phyloP scores from a whole-genome alignment of 2,329 filamentous ascomycete species.

The Fusarium hostae region DNA sequence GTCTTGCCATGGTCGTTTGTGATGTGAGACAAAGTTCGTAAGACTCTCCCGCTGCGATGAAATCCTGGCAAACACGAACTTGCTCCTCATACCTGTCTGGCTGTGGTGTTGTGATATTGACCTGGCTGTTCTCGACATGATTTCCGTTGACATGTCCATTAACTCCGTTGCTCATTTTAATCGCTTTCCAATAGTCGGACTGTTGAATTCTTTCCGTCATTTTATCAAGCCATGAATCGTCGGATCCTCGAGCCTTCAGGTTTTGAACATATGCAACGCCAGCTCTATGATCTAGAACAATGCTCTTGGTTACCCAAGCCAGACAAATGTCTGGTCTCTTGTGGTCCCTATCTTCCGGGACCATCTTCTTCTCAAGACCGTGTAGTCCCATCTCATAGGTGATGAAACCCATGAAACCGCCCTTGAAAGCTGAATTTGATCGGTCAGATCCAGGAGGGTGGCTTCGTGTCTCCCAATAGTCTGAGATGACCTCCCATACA shows the following conservation, averaged over 20 bases:
- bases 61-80: slow-evolving; percentile 75
- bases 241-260: slow-evolving; percentile 42
- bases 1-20: slow-evolving; percentile 71
- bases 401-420: slow-evolving; percentile 85
- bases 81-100: slow-evolving; percentile 69
- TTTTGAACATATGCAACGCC: slow-evolving; percentile 72
- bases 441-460: slow-evolving; percentile 33
- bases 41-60: slow-evolving; percentile 80
- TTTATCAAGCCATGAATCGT: slow-evolving; percentile 48
- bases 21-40: slow-evolving; percentile 89
- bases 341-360: slow-evolving; percentile 47
- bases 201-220: slow-evolving; percentile 46
- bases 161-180: slow-evolving; percentile 5
- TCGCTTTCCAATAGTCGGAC: slow-evolving; percentile 49
- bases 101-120: slow-evolving; percentile 54
- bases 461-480: slow-evolving; percentile 52
- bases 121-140: not conserved
- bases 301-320: slow-evolving; percentile 78
- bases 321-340: slow-evolving; percentile 77
- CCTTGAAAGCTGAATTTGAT: slow-evolving; percentile 71
- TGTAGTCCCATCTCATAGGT: slow-evolving; percentile 84
- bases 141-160: slow-evolving; percentile 30
- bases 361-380: slow-evolving; percentile 46
- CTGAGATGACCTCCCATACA: slow-evolving; percentile 64
- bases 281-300: slow-evolving; percentile 79